These are phyloP conservation scores for Tuber calosporum DNA, from an alignment of 495 filamentous ascomycete genomes.

Conservation along the genomic window DNA sequence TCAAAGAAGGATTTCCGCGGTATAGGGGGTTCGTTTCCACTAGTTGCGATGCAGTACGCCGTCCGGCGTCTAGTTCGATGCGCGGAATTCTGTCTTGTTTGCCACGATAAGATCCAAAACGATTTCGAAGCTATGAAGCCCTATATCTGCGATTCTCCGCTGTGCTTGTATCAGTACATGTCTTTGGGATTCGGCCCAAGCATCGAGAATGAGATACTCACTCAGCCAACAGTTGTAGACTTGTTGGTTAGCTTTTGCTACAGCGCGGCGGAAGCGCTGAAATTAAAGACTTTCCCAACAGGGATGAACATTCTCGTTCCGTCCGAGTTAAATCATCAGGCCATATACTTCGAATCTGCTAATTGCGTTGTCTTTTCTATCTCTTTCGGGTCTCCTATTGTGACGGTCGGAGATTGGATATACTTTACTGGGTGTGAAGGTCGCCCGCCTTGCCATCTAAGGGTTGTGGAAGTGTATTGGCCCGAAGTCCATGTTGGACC, in stretches of 20 bases:
- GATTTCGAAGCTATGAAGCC: constrained; percentile 82
- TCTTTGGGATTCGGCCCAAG: constrained; percentile 75
- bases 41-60: constrained; percentile 71
- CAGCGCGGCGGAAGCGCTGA: constrained; percentile 47
- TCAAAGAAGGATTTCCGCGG: constrained; percentile 22
- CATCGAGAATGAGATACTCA: constrained; percentile 74
- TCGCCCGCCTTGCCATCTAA: constrained; percentile 39
- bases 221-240: constrained; percentile 78
- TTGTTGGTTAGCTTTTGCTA: constrained; percentile 80
- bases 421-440: constrained; percentile 19
- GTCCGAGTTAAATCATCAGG: constrained; percentile 17
- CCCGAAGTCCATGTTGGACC: constrained; percentile 41
- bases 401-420: constrained; percentile 57
- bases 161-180: constrained; percentile 92
- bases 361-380: neutral
- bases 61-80: constrained; percentile 74
- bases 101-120: constrained; percentile 63
- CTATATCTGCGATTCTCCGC: constrained; percentile 71
- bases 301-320: constrained; percentile 68
- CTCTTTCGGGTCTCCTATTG: constrained; percentile 25
- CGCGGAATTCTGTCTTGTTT: constrained; percentile 82
- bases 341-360: neutral
- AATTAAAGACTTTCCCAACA: constrained; percentile 57
- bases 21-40: constrained; percentile 54
- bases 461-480: constrained; percentile 43